Base-by-base conservation (phyloP, 208 protist genomes). In the Spongospora subterranea region DNA sequence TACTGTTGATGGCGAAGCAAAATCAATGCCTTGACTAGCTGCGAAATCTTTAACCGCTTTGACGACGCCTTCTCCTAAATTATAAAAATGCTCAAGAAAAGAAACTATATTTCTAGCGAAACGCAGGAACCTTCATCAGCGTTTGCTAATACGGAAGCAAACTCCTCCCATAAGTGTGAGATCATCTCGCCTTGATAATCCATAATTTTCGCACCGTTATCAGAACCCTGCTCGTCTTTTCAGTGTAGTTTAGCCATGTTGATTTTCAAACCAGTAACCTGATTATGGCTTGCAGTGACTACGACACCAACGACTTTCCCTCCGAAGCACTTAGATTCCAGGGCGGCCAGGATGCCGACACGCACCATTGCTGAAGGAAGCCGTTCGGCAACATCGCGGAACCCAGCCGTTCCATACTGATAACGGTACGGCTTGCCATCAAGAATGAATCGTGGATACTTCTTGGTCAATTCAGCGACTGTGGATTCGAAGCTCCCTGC, bases 101-200 rank as follows among this genome's bases (percentile, higher is more conserved):
- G 17, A 82, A 39, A 43, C 13, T n/a, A 43, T 6, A 82, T 40
- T 82, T 35, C 17, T 20, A 43, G 6, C 17, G n/a, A 43, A 43
- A 35, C 17, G 35, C n/a, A 35, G 6, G 6, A n/a, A 82, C 71
- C 71, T n/a, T 82, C 71, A 43, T 6, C 6, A 43, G 71, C 71
- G 35, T 82, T 82, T 13, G 71, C 71, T n/a, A 82, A 35, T 17
- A 40, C 71, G 11, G 17, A 6, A 20, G 71, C 71, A n/a, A 82
- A 82, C 11, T 82, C 71, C n/a, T 82, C 71, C 71, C 71, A 82
- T 20, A n/a, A 82, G 35, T 82, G 71, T 20, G 71, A 6, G 17
- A 82, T 82, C 71, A 82, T 82, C n/a, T 82, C 71, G 6, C 71
- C 71, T 40, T 43, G 71, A 35, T n/a, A 82, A 82, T 82, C 71